Evolutionary conservation across 805 yeast genomes (phyloP).

Genomic region (Cyberlindnera maritima): DNA sequence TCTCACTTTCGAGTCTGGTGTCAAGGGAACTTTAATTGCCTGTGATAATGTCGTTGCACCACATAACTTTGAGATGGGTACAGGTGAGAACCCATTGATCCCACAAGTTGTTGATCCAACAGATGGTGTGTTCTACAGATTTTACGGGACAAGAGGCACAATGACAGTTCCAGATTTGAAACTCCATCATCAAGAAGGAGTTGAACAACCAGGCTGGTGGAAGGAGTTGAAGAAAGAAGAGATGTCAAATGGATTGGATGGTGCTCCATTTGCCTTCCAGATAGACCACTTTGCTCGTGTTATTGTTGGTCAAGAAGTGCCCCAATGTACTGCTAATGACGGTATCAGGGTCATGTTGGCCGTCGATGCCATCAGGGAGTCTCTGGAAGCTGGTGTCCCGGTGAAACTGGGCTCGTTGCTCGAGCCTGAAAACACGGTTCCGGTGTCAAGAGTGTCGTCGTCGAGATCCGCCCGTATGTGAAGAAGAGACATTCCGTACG

Average conservation of each 20-base stretch:
- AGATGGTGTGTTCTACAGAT: constrained; percentile 21
- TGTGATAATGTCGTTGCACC: constrained; percentile 22
- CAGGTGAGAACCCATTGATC: constrained; percentile 23
- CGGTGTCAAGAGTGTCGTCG: background rate
- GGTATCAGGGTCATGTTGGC: constrained; percentile 20
- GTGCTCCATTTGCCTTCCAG: constrained; percentile 19
- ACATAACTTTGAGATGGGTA: constrained; percentile 23
- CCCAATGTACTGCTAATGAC: constrained; percentile 17
- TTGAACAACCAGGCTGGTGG: constrained; percentile 20
- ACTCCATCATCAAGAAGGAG: constrained; percentile 15
- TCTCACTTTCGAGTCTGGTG: constrained; percentile 15
- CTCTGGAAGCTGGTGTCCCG: constrained; percentile 12
- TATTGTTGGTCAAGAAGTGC: constrained; percentile 11
- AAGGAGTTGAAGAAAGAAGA: constrained; percentile 6
- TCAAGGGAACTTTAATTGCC: constrained; percentile 17
- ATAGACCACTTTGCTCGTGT: constrained; percentile 17
- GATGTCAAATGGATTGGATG: constrained; percentile 6
- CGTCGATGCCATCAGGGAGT: constrained; percentile 16
- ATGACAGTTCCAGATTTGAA: constrained; percentile 18
- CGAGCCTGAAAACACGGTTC: background rate
- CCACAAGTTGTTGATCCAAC: constrained; percentile 6
- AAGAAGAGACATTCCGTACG: no score
- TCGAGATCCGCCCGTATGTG: constrained; percentile 8
- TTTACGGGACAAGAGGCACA: constrained; percentile 19
- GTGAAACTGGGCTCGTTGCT: constrained; percentile 4